Conservation (phyloP, 2,329 filamentous ascomycete species). For the Xylaria sp. region DNA sequence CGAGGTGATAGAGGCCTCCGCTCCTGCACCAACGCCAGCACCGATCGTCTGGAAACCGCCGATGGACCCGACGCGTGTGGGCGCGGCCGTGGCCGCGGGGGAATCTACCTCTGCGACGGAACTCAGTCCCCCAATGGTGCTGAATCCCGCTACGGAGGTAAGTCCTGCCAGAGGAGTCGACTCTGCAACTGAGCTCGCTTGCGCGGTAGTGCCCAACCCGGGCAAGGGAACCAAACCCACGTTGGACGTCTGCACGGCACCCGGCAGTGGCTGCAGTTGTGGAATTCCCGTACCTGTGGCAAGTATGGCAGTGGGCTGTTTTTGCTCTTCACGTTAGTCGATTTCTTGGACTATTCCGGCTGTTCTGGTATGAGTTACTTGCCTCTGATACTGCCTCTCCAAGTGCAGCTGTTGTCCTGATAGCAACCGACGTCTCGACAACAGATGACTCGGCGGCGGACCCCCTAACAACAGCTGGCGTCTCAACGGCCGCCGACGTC, state of each 20-base stretch:
- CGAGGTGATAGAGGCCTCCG: constrained; percentile 3
- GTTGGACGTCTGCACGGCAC: not conserved
- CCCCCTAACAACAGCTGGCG: not conserved
- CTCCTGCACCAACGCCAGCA: not conserved
- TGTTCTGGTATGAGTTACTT: not conserved
- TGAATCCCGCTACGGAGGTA: not conserved
- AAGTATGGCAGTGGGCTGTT: not conserved
- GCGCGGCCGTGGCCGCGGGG: too few species aligned
- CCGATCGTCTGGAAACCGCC: constrained; percentile 11
- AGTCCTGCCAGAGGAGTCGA: not conserved
- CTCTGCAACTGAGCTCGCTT: not conserved
- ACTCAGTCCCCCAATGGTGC: not conserved
- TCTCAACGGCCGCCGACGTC: constrained; percentile 1
- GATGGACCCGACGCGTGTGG: not conserved
- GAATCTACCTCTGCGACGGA: too few species aligned
- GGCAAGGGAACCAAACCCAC: not conserved
- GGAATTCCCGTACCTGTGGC: constrained; percentile 7
- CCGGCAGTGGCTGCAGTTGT: not conserved
- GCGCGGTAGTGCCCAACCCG: not conserved
- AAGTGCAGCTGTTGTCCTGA: not conserved
- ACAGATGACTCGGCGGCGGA: too few species aligned
- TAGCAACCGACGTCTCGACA: not conserved
- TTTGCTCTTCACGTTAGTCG: constrained; percentile 7
- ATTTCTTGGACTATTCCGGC: not conserved
- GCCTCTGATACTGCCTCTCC: constrained; percentile 13